Evolutionary conservation across 192 early-diverging fungal species (phyloP).

Genomic region (Entomortierella chlamydospora): DNA sequence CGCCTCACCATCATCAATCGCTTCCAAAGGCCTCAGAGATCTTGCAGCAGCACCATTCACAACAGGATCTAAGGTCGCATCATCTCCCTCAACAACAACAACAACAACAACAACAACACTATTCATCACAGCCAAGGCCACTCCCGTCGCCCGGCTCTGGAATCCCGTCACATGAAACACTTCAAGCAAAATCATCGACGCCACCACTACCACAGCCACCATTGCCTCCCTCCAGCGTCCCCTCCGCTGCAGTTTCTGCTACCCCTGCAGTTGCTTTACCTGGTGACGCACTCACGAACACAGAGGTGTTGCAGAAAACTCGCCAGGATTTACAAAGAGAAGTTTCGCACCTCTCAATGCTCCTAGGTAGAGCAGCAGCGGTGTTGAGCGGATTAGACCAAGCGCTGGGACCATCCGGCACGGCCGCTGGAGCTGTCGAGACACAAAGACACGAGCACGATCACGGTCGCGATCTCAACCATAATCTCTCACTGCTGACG

Average conservation of each 20-base stretch:
- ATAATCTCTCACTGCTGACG: no score
- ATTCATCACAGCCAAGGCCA: background rate
- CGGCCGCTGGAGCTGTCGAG: background rate
- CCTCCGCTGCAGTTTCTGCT: background rate
- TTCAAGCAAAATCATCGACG: background rate
- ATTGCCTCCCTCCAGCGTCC: background rate
- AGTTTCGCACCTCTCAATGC: conserved; percentile 62
- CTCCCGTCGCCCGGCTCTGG: background rate
- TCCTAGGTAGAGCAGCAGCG: conserved; percentile 65
- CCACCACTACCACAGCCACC: conserved; percentile 4
- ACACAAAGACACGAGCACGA: no score
- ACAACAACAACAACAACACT: conserved; percentile 17
- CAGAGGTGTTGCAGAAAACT: conserved; percentile 62
- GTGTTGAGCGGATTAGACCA: conserved; percentile 66
- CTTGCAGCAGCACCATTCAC: conserved; percentile 24
- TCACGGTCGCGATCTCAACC: background rate
- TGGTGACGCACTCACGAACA: conserved; percentile 5
- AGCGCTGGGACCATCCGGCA: conserved; percentile 50
- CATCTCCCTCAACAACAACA: conserved; percentile 13
- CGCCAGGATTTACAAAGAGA: conserved; percentile 68
- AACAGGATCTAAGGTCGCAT: background rate
- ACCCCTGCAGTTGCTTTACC: background rate
- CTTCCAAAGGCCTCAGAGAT: conserved; percentile 46
- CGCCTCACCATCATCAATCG: conserved; percentile 9
- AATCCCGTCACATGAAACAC: background rate